Evolutionary conservation across 768 basidiomycete species (phyloP).

Genomic region (Suillus alpinus): DNA sequence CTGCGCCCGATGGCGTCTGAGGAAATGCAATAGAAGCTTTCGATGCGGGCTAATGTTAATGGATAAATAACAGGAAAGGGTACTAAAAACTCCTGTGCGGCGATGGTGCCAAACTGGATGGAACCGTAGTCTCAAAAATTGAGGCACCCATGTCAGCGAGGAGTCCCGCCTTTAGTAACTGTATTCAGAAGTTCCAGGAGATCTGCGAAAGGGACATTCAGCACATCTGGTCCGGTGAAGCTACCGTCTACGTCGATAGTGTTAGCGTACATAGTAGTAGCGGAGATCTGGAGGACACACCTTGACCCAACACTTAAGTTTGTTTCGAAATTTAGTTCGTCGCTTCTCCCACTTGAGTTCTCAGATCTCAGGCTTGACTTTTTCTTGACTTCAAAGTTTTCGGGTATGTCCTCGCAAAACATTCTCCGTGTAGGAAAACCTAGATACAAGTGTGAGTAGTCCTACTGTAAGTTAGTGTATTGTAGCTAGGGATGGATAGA

Average conservation of each 20-base stretch:
- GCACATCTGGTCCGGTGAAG: slow-evolving; percentile 47
- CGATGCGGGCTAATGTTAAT: slow-evolving; percentile 28
- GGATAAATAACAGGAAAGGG: slow-evolving; percentile 49
- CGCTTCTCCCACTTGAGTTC: no score
- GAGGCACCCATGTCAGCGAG: slow-evolving; percentile 58
- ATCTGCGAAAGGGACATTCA: slow-evolving; percentile 61
- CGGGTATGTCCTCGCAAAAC: no score
- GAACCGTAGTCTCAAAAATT: slow-evolving; percentile 26
- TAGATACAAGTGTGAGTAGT: no score
- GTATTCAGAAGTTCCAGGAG: slow-evolving; percentile 55
- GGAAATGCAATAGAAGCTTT: slow-evolving; percentile 55
- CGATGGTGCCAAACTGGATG: slow-evolving; percentile 26
- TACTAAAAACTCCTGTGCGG: slow-evolving; percentile 14
- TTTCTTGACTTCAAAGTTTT: no score
- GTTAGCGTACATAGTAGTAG: slow-evolving; percentile 8
- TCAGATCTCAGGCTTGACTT: no score
- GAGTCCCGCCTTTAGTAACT: slow-evolving; percentile 62
- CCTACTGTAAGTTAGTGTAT: no score
- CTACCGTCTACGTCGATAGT: slow-evolving; percentile 44
- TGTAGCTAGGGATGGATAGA: no score
- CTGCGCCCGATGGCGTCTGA: slow-evolving; percentile 54
- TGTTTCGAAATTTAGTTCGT: slow-evolving; percentile 52
- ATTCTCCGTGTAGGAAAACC: no score
- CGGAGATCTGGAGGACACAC: slow-evolving; percentile 32
- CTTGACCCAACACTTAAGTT: slow-evolving; percentile 63